A percentile compares a stretch with the other conserved stretches of the same genome.
Conservation (phyloP, 225 moss, liverwort and hornwort genomes). For the Polytrichum commune region DNA sequence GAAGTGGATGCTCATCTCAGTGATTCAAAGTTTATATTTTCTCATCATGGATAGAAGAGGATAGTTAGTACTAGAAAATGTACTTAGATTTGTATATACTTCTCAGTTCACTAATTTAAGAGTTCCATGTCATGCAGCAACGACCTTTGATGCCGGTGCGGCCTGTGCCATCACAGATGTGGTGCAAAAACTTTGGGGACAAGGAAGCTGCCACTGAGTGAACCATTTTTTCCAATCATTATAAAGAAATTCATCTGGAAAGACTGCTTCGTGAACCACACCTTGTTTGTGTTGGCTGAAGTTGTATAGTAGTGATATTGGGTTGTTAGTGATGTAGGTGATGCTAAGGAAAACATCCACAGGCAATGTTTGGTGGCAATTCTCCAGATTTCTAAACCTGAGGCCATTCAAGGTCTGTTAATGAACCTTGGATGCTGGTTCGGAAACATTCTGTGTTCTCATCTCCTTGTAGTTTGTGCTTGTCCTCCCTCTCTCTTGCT, state of each 20-base stretch:
- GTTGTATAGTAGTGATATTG: conserved; percentile 23
- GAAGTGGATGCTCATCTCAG: no score
- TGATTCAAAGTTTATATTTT: no score
- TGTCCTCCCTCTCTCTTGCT: no score
- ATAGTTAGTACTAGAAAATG: background rate
- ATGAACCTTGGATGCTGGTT: no score
- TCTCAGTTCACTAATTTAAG: background rate
- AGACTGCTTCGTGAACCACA: background rate
- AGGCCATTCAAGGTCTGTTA: no score
- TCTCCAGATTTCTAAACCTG: no score
- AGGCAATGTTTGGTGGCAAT: no score
- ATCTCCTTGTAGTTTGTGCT: no score
- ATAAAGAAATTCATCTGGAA: no score
- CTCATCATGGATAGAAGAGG: no score
- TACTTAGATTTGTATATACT: background rate
- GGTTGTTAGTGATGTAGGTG: conserved; percentile 19
- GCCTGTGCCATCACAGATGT: conserved; percentile 86
- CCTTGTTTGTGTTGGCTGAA: conserved; percentile 8
- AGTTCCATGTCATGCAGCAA: conserved; percentile 58
- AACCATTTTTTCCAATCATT: background rate
- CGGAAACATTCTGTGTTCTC: no score
- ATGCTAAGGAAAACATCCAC: no score
- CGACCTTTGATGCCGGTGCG: conserved; percentile 81
- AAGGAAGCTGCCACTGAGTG: conserved; percentile 28
- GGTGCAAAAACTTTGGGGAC: conserved; percentile 96